phyloP scores from a whole-genome alignment of 768 basidiomycete species.

The Naganishia friedmannii region DNA sequence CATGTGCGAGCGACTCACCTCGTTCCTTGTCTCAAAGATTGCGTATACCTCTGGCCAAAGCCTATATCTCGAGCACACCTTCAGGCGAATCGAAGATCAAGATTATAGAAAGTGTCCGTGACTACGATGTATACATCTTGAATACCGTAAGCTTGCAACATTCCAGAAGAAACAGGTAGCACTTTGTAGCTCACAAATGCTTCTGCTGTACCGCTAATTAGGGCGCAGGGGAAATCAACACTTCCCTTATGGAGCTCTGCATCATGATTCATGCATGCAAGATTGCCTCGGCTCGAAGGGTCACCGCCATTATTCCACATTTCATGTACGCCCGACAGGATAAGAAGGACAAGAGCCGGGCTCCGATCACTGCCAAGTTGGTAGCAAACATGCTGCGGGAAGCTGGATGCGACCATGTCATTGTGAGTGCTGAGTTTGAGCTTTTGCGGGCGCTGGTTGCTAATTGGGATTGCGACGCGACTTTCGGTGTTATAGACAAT shows the following conservation, averaged over 20 bases:
- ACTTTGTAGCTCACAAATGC: neutral
- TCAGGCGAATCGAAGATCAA: slow-evolving; percentile 88
- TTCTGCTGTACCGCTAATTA: slow-evolving; percentile 20
- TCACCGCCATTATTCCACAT: slow-evolving; percentile 96
- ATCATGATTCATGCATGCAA: slow-evolving; percentile 98
- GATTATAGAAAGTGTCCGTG: slow-evolving; percentile 90
- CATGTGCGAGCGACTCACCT: neutral
- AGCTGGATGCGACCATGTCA: slow-evolving; percentile 96
- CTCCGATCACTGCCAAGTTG: slow-evolving; percentile 96
- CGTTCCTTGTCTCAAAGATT: slow-evolving; percentile 57
- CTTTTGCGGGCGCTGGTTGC: no score
- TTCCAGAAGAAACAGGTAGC: neutral
- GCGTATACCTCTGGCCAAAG: slow-evolving; percentile 66
- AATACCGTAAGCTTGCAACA: slow-evolving; percentile 56
- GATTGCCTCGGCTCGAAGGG: slow-evolving; percentile 87
- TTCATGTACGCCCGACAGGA: slow-evolving; percentile 96
- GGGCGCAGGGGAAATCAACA: slow-evolving; percentile 70
- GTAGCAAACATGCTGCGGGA: slow-evolving; percentile 97
- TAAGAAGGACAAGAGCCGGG: slow-evolving; percentile 94
- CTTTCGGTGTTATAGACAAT: slow-evolving; percentile 66
- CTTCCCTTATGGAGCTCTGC: slow-evolving; percentile 96
- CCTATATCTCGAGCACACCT: slow-evolving; percentile 69
- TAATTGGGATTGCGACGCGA: neutral
- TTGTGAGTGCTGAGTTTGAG: slow-evolving; percentile 51
- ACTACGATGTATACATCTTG: slow-evolving; percentile 98